Conservation (phyloP, 306 rosid species). For the Rosa chinensis region DNA sequence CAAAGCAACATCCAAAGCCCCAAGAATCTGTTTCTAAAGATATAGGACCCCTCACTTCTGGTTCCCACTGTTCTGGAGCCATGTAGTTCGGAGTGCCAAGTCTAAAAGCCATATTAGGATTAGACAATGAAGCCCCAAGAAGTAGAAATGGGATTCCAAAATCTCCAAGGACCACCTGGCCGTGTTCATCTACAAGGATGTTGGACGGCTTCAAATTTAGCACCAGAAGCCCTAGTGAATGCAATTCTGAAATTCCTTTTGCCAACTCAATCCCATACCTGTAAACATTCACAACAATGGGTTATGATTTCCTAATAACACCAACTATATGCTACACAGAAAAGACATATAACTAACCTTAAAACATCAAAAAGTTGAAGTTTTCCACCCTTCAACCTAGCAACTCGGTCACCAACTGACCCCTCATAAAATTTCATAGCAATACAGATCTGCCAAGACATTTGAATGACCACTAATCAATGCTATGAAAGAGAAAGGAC, state of each 20-base stretch:
- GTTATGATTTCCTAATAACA: neutral
- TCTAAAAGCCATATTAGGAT: slow-evolving; percentile 58
- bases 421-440: slow-evolving; percentile 76
- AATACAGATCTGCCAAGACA: slow-evolving; percentile 59
- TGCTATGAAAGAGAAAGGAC: neutral
- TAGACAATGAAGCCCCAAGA: slow-evolving; percentile 49
- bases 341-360: slow-evolving; percentile 41
- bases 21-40: slow-evolving; percentile 79
- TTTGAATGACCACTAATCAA: neutral
- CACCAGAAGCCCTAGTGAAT: slow-evolving; percentile 57
- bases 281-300: slow-evolving; percentile 30
- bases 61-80: slow-evolving; percentile 94
- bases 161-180: slow-evolving; percentile 67
- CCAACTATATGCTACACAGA: neutral
- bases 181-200: slow-evolving; percentile 57
- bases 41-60: slow-evolving; percentile 76
- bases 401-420: slow-evolving; percentile 80
- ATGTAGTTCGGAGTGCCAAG: slow-evolving; percentile 86
- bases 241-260: slow-evolving; percentile 63
- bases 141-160: slow-evolving; percentile 68
- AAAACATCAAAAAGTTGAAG: slow-evolving; percentile 57
- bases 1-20: slow-evolving; percentile 83
- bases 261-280: slow-evolving; percentile 78
- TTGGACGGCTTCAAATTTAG: slow-evolving; percentile 78
- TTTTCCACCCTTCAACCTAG: slow-evolving; percentile 65